Base-by-base conservation (phyloP, 75 land plant species). In the Pinus albicaulis region DNA sequence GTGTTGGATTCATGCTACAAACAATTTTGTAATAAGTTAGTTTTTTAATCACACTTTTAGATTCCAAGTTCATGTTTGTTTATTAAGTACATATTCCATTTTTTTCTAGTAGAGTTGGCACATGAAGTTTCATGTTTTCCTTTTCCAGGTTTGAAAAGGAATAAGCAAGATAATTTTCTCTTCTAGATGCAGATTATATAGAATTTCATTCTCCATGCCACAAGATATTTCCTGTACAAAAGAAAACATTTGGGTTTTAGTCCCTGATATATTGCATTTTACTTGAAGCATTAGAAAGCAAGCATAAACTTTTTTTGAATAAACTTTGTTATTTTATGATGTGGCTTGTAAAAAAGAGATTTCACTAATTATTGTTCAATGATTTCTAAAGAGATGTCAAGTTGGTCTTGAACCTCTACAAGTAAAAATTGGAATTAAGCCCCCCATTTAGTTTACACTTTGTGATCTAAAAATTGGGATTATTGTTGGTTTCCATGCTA, bases 341-440 rank as follows among this genome's bases (percentile, higher is more conserved):
- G 77, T 98, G 94, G 98, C 97, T 98, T 84, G 99, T 98, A 28
- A 98, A 98, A 66, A 98, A 98, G 71, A 92, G 93, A 83, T 98
- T 91, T 86, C 93, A 89, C 14, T 87, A 98, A n/a, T 80, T 97
- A 15, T 73, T 87, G 11, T 98, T 88, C 85, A 91, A 92, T 81
- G 99, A 98, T 71, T 86, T 86, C 79, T 5, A 82, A 69, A 78
- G 92, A 62, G 82, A 90, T 82, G 80, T 89, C 55, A 90, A 97
- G 99, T 96, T 72, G 0, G 55, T 53, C 65, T 12, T 64, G 61
- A 8, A 68, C 17, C 44, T 7, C 52, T 68, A 68, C 38, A 41
- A 13, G n/a, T n/a, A n/a, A n/a, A n/a, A n/a, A 19, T 55, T 16
- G 17, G 44, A 75, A 13, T 11, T 13, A 41, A 14, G 31, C 31